Evolutionary conservation across 2,329 filamentous ascomycete genomes (phyloP).

Genomic region (Mycogone perniciosa): DNA sequence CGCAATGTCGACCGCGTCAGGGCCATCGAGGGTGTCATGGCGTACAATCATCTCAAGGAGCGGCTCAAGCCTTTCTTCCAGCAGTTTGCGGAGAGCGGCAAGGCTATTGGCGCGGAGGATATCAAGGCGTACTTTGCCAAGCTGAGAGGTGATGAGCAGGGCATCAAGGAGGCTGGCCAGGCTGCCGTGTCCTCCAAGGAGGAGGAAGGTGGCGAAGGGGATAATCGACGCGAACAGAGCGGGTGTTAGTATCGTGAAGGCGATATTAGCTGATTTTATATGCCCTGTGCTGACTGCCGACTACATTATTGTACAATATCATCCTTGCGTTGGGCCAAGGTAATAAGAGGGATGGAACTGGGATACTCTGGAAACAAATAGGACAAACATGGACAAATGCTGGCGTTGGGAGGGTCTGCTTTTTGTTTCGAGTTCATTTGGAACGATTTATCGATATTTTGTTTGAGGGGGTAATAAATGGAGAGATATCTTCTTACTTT

Average conservation of each 20-base stretch:
- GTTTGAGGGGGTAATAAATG: too few species aligned
- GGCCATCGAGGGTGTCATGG: slow-evolving; percentile 96
- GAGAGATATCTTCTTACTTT: too few species aligned
- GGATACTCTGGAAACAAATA: too few species aligned
- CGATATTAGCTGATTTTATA: background rate
- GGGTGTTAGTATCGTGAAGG: slow-evolving; percentile 35
- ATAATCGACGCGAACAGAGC: slow-evolving; percentile 44
- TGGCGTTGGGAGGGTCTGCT: too few species aligned
- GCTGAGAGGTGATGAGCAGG: slow-evolving; percentile 78
- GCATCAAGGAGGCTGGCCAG: slow-evolving; percentile 56
- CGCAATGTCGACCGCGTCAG: slow-evolving; percentile 87
- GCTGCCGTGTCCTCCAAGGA: slow-evolving; percentile 38
- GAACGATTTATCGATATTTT: too few species aligned
- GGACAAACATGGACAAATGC: too few species aligned
- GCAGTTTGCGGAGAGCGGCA: slow-evolving; percentile 86
- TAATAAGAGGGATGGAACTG: too few species aligned
- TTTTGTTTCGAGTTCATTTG: too few species aligned
- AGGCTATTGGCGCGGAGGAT: slow-evolving; percentile 86
- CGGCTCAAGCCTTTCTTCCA: slow-evolving; percentile 92
- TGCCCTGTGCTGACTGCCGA: too few species aligned
- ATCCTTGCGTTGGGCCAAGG: too few species aligned
- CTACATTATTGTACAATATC: background rate
- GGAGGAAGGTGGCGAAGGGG: slow-evolving; percentile 27
- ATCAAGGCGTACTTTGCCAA: slow-evolving; percentile 97
- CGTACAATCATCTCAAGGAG: slow-evolving; percentile 93